phyloP scores from a whole-genome alignment of 345 rosid species.

The Corchorus capsularis region DNA sequence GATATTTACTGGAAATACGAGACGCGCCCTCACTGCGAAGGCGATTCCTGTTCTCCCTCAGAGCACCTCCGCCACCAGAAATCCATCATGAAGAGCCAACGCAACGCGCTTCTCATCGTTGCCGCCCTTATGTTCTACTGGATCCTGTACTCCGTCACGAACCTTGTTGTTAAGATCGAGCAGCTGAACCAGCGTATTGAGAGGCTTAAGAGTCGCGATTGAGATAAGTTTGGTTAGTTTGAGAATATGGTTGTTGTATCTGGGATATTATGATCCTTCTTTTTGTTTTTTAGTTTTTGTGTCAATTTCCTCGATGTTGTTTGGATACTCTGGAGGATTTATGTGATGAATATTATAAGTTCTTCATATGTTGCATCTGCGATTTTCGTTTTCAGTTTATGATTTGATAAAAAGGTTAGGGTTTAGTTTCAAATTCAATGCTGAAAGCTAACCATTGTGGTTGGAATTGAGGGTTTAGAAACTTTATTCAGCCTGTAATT shows the following conservation, averaged over 20 bases:
- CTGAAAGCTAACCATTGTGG: background rate
- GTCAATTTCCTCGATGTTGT: background rate
- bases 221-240: slow-evolving; percentile 5
- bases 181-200: slow-evolving; percentile 70
- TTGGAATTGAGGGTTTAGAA: background rate
- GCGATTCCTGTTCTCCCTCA: slow-evolving; percentile 69
- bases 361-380: background rate
- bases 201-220: slow-evolving; percentile 60
- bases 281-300: slow-evolving; percentile 2
- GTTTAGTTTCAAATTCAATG: background rate
- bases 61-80: slow-evolving; percentile 93
- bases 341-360: background rate
- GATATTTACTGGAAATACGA: slow-evolving; percentile 97
- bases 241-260: background rate
- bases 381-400: background rate
- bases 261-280: background rate
- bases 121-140: slow-evolving; percentile 83
- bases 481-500: background rate
- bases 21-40: slow-evolving; percentile 72
- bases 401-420: background rate
- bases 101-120: slow-evolving; percentile 77
- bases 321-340: slow-evolving; percentile 1
- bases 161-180: slow-evolving; percentile 66
- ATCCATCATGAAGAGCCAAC: slow-evolving; percentile 85
- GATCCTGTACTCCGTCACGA: slow-evolving; percentile 79